Evolutionary conservation across 257 asterid genomes (phyloP).

Genomic region (Avicennia marina): DNA sequence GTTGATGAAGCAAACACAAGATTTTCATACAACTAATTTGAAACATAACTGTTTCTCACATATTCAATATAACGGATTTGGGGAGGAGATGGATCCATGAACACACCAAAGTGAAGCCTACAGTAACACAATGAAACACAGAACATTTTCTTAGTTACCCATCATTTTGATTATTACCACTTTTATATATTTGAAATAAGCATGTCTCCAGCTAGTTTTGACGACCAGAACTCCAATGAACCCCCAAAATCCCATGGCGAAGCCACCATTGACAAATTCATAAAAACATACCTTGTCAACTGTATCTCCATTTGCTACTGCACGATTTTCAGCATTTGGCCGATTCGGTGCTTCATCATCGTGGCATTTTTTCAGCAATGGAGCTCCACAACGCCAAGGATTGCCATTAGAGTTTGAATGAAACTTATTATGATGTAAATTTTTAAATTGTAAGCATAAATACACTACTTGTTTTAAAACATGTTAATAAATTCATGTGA

Average conservation of each 20-base stretch:
- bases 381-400: conserved; percentile 1
- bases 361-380: not conserved
- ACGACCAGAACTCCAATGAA: not conserved
- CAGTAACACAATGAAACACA: too few species aligned
- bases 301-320: not conserved
- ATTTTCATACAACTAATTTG: too few species aligned
- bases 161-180: not conserved
- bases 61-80: too few species aligned
- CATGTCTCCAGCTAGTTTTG: not conserved
- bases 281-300: not conserved
- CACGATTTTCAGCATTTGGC: not conserved
- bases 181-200: not conserved
- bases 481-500: too few species aligned
- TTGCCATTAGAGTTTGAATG: not conserved
- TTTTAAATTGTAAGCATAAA: too few species aligned
- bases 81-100: not conserved
- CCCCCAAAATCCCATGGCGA: conserved; percentile 12
- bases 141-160: too few species aligned
- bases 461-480: too few species aligned
- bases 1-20: too few species aligned
- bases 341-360: too few species aligned
- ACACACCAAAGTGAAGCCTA: not conserved
- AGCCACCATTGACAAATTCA: not conserved
- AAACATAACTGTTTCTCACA: too few species aligned
- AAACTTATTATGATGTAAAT: too few species aligned